Evolutionary conservation across 2,329 filamentous ascomycete species (phyloP).

Genomic region (Neofusicoccum sp.): DNA sequence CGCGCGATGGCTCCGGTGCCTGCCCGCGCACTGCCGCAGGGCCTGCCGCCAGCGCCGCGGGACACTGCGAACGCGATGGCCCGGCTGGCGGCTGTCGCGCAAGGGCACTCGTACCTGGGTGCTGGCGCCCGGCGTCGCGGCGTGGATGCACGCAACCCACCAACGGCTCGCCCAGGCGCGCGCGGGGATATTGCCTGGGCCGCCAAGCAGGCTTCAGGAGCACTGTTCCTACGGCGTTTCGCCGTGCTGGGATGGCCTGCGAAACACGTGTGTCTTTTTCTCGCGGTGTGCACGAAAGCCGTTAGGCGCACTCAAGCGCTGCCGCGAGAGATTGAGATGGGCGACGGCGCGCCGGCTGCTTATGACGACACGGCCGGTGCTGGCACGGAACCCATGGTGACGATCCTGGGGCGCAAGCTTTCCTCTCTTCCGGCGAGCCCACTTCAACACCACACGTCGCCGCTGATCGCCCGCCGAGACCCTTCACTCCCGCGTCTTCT

Average conservation of each 20-base stretch:
- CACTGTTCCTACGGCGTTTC: conserved; percentile 9
- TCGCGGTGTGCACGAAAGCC: conserved; percentile 7
- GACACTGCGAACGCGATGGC: too few relatives aligned
- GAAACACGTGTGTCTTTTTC: conserved; percentile 4
- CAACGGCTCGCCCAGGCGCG: neutral
- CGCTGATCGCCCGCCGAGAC: conserved; percentile 18
- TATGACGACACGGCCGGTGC: conserved; percentile 16
- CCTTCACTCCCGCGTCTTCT: conserved; percentile 11
- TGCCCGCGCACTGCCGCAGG: too few relatives aligned
- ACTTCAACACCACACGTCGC: conserved; percentile 20
- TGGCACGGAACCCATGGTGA: conserved; percentile 7
- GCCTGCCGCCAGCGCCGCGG: too few relatives aligned
- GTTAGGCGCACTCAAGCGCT: conserved; percentile 1
- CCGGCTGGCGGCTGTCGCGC: too few relatives aligned
- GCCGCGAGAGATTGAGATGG: conserved; percentile 11
- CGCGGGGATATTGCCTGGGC: neutral
- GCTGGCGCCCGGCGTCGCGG: too few relatives aligned
- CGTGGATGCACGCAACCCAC: conserved; percentile 9
- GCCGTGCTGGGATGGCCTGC: neutral
- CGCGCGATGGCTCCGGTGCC: too few relatives aligned
- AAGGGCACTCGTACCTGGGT: too few relatives aligned
- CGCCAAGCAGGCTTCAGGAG: too few relatives aligned
- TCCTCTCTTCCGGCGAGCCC: conserved; percentile 7
- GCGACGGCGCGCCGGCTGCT: conserved; percentile 7
- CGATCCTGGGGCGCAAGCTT: conserved; percentile 15